Evolutionary conservation across 2,329 filamentous ascomycete species (phyloP).

Genomic region (Sporothrix luriei): DNA sequence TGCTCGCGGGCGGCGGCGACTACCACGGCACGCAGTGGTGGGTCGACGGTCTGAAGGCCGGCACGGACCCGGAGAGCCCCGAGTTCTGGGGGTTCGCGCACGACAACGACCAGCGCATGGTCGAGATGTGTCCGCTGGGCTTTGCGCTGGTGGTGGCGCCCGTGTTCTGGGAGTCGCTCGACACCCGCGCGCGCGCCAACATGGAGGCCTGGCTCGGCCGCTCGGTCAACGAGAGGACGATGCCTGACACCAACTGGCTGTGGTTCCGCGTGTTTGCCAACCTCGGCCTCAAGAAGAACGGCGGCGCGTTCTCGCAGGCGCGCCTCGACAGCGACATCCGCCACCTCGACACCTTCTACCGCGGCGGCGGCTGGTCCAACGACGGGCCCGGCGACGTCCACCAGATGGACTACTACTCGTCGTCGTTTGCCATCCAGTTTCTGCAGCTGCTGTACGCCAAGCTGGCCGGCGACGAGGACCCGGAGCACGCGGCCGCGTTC

Average conservation of each 20-base stretch:
- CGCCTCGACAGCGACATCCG: constrained; percentile 74
- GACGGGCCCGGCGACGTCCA: constrained; percentile 77
- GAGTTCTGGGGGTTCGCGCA: constrained; percentile 79
- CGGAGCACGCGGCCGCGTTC: constrained; percentile 67
- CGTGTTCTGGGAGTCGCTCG: constrained; percentile 67
- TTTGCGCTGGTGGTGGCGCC: constrained; percentile 72
- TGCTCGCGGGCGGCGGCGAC: constrained; percentile 68
- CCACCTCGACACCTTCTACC: constrained; percentile 77
- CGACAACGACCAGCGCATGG: constrained; percentile 80
- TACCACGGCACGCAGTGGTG: constrained; percentile 67
- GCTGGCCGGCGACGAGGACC: constrained; percentile 67
- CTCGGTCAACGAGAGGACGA: constrained; percentile 76
- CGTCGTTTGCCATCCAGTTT: constrained; percentile 80
- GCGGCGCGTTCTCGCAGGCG: constrained; percentile 68
- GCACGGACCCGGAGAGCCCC: constrained; percentile 67
- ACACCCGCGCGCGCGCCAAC: constrained; percentile 63
- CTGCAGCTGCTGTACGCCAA: constrained; percentile 76
- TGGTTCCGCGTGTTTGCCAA: constrained; percentile 88
- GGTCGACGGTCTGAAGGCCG: constrained; percentile 69
- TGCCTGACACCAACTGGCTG: constrained; percentile 69
- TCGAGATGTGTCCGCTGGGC: constrained; percentile 79
- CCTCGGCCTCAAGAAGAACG: constrained; percentile 73
- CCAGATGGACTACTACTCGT: constrained; percentile 85
- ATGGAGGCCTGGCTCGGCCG: constrained; percentile 73
- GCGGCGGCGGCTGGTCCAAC: constrained; percentile 81